Evolutionary conservation across 2,329 filamentous ascomycete species (phyloP), one percentile per base, ranked within the genome.

Genomic region (Karstenula rhodostoma): DNA sequence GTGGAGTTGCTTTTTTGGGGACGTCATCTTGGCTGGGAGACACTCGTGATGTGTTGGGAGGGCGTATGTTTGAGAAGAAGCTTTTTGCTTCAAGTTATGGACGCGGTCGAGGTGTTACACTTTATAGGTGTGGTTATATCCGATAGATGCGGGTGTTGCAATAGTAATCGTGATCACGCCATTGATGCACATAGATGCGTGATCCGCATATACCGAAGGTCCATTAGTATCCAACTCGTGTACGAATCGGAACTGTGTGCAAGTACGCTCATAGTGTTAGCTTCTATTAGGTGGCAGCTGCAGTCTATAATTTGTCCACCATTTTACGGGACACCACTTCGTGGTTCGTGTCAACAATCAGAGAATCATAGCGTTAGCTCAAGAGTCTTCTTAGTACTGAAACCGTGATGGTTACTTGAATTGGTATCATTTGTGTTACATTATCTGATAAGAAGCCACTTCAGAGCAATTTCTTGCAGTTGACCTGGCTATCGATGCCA

Each of bases 1-100:
- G 63, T 87, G 49, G 50, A 71, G 64, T 52, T 67, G 59, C 33
- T 70, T 71, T 17, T 64, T 59, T 17, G 55, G 42, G 2, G 63
- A 12, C 44, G 40, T 9, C 40, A 43, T 43, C 8, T 43, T 43
- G 40, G 40, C 40, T 5, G 17, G 17, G 13, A n/a, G 7, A 17
- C 35, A 17, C 35, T 32, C n/a, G 29, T 10, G 29, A 5, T 32
- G 29, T 10, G 29, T 10, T 32, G 29, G 29, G 12, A 9, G 29
- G 12, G 12, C 29, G 12, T 9, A 9, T 32, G 35, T 13, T n/a
- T 5, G 3, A 40, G 32, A 17, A 13, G 7, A n/a, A 40, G 35
- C 13, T 10, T 40, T n/a, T 13, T 17, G 17, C 15, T 40, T n/a
- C 13, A n/a, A 47, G 12, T 10, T 13, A 29, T 27, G 17, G 15